Evolutionary conservation across 2,329 filamentous ascomycete species (phyloP).

Genomic region (Fusarium euwallaceae): DNA sequence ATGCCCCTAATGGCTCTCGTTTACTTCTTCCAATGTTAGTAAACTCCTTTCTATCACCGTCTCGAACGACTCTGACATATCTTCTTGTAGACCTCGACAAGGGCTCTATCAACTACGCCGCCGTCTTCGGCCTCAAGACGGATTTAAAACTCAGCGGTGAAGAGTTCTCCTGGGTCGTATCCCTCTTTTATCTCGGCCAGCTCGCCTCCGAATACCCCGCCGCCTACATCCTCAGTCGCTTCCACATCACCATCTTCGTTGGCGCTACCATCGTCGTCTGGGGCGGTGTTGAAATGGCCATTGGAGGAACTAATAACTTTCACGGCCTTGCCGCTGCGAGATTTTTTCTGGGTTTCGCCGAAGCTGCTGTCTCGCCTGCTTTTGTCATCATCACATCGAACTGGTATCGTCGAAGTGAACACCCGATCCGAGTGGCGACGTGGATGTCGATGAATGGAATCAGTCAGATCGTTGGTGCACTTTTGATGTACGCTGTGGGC

Average conservation of each 20-base stretch:
- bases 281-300: slow-evolving; percentile 45
- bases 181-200: slow-evolving; percentile 38
- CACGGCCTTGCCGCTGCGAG: slow-evolving; percentile 40
- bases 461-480: slow-evolving; percentile 46
- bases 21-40: slow-evolving; percentile 38
- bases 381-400: slow-evolving; percentile 51
- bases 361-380: slow-evolving; percentile 49
- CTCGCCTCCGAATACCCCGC: slow-evolving; percentile 31
- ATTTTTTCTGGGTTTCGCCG: slow-evolving; percentile 49
- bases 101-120: slow-evolving; percentile 35
- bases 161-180: slow-evolving; percentile 32
- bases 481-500: slow-evolving; percentile 49
- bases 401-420: slow-evolving; percentile 49
- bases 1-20: slow-evolving; percentile 38
- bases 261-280: slow-evolving; percentile 45
- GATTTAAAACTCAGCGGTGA: slow-evolving; percentile 24
- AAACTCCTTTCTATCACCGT: background rate
- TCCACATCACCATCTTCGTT: slow-evolving; percentile 31
- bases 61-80: background rate
- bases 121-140: slow-evolving; percentile 29
- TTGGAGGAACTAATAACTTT: slow-evolving; percentile 41
- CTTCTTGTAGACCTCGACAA: slow-evolving; percentile 33
- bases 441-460: slow-evolving; percentile 50
- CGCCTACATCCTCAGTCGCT: slow-evolving; percentile 34
- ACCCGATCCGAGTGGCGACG: slow-evolving; percentile 46